phyloP scores from a whole-genome alignment of 345 rosid genomes.

The Eucalyptus melliodora region DNA sequence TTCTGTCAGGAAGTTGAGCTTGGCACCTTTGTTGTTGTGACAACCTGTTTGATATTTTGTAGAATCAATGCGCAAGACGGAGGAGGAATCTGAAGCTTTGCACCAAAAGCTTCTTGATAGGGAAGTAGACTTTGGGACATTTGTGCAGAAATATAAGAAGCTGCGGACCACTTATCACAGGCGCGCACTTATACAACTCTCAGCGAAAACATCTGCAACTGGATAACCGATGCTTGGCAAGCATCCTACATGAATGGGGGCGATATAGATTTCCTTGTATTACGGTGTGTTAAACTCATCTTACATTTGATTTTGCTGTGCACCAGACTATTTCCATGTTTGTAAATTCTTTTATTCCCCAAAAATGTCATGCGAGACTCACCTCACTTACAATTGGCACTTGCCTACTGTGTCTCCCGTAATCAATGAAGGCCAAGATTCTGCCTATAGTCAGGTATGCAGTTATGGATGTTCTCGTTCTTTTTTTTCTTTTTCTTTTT shows the following conservation, averaged over 20 bases:
- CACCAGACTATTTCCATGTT: not conserved
- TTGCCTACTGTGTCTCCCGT: not conserved
- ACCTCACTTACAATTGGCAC: not conserved
- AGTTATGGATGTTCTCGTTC: not conserved
- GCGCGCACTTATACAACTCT: conserved; percentile 68
- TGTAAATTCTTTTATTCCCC: not conserved
- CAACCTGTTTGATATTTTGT: not conserved
- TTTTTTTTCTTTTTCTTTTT: rapidly evolving
- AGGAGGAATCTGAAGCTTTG: conserved; percentile 64
- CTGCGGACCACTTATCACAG: conserved; percentile 60
- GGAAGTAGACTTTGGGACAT: conserved; percentile 48
- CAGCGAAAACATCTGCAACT: conserved; percentile 44
- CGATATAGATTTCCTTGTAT: not conserved
- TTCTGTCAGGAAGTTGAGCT: not conserved
- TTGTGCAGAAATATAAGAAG: conserved; percentile 73
- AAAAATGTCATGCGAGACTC: not conserved
- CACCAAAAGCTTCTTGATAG: conserved; percentile 52
- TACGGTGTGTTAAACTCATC: not conserved
- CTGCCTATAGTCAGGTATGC: not conserved
- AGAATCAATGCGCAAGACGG: conserved; percentile 65
- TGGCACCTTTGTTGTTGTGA: not conserved
- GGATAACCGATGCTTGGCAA: not conserved
- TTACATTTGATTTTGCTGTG: not conserved
- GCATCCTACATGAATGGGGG: not conserved
- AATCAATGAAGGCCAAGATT: not conserved